These are phyloP conservation scores for Hypsizygus ulmarius DNA, from an alignment of 1,284 basidiomycete genomes.

Conservation along the genomic window DNA sequence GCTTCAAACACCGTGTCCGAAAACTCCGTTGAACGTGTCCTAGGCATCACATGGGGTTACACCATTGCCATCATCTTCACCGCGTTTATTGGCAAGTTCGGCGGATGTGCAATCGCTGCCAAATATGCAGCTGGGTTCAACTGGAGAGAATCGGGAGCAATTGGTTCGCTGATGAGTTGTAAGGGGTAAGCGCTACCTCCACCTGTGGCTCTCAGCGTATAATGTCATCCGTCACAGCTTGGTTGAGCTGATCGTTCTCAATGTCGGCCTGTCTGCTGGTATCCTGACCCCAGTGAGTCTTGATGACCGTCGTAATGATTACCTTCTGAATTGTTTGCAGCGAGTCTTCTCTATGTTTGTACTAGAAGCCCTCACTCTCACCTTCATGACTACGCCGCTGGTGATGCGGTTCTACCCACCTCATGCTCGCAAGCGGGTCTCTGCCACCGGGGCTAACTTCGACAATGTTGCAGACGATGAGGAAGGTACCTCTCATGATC, in stretches of 20 bases:
- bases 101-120: conserved; percentile 71
- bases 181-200: conserved; percentile 65
- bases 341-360: conserved; percentile 89
- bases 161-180: conserved; percentile 93
- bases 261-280: conserved; percentile 83
- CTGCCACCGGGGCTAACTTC: conserved; percentile 45
- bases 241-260: conserved; percentile 92
- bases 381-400: conserved; percentile 87
- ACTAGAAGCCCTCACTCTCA: conserved; percentile 81
- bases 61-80: conserved; percentile 78
- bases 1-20: conserved; percentile 5
- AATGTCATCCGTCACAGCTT: conserved; percentile 43
- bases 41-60: conserved; percentile 87
- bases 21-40: neutral
- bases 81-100: conserved; percentile 85
- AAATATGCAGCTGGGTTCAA: conserved; percentile 66
- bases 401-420: conserved; percentile 79
- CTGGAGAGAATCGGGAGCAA: conserved; percentile 78
- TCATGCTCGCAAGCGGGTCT: conserved; percentile 49
- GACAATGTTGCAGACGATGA: conserved; percentile 40
- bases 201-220: neutral
- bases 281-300: conserved; percentile 65
- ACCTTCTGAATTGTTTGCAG: conserved; percentile 21
- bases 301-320: conserved; percentile 6
- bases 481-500: conserved; percentile 16